phyloP scores from a whole-genome alignment of 2,329 filamentous ascomycete genomes.

The Diatrype stigma region DNA sequence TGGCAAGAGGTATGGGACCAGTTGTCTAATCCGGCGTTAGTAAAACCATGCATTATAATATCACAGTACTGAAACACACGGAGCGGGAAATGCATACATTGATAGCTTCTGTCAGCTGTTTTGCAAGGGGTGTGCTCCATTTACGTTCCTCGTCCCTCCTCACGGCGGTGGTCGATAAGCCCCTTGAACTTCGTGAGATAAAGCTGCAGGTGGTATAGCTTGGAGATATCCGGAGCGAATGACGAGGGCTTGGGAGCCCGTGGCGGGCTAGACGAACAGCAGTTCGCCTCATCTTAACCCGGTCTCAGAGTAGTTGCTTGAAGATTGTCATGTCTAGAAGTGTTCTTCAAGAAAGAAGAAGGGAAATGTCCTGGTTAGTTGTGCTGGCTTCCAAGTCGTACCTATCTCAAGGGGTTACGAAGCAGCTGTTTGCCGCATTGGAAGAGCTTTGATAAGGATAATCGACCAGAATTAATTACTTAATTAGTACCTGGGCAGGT shows the following conservation, averaged over 20 bases:
- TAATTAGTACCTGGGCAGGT: neutral
- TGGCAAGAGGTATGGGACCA: conserved; percentile 84
- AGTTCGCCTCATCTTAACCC: conserved; percentile 20
- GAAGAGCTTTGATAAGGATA: neutral
- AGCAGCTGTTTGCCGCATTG: neutral
- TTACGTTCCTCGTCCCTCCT: conserved; percentile 45
- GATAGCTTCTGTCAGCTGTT: conserved; percentile 81
- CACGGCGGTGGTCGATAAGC: conserved; percentile 24
- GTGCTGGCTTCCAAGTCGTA: too few species aligned
- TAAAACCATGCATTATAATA: too few species aligned
- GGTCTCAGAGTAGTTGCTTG: neutral
- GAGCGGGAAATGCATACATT: conserved; percentile 57
- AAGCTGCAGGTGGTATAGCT: conserved; percentile 8
- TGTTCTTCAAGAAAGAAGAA: neutral
- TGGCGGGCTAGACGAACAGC: conserved; percentile 15
- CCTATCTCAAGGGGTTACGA: neutral
- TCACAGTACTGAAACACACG: too few species aligned
- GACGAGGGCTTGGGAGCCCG: conserved; percentile 18
- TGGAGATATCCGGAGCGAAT: conserved; percentile 9
- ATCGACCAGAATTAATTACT: neutral
- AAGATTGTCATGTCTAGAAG: neutral
- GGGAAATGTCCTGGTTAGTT: neutral
- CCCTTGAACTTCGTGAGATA: conserved; percentile 15
- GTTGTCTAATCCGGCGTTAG: conserved; percentile 52
- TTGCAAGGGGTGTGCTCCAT: conserved; percentile 92